Evolutionary conservation across 2,329 filamentous ascomycete species (phyloP).

Genomic region (Fusarium transvaalense): DNA sequence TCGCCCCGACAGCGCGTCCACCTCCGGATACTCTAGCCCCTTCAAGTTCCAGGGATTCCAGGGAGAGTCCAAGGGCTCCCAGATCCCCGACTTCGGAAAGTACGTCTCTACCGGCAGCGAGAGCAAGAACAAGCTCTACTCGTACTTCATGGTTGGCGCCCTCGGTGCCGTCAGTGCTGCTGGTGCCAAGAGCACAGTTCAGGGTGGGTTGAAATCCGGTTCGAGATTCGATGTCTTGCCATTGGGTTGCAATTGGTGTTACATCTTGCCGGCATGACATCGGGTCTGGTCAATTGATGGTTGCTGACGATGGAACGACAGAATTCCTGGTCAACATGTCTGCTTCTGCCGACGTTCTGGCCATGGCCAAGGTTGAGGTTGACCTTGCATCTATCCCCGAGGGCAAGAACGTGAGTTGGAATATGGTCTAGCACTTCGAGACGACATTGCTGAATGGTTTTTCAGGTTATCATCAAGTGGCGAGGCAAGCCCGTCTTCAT

Average conservation of each 20-base stretch:
- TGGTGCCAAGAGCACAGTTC: constrained; percentile 96
- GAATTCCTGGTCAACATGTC: constrained; percentile 99
- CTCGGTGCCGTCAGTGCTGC: constrained; percentile 93
- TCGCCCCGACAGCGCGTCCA: constrained; percentile 62
- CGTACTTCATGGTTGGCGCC: constrained; percentile 98
- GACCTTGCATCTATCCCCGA: constrained; percentile 93
- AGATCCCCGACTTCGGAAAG: constrained; percentile 90
- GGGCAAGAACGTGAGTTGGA: constrained; percentile 92
- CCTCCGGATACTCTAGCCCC: constrained; percentile 69
- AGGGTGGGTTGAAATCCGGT: constrained; percentile 76
- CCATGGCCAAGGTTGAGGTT: constrained; percentile 99
- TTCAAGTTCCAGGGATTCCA: constrained; percentile 78
- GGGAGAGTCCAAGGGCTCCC: constrained; percentile 68
- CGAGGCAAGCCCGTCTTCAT: constrained; percentile 99
- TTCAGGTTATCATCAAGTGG: constrained; percentile 98
- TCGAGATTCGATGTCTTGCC: constrained; percentile 37
- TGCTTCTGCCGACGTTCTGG: constrained; percentile 96
- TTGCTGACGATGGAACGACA: constrained; percentile 59
- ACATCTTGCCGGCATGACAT: constrained; percentile 16
- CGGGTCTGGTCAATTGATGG: constrained; percentile 43
- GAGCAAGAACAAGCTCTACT: constrained; percentile 85
- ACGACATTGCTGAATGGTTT: constrained; percentile 13
- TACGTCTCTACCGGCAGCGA: constrained; percentile 80
- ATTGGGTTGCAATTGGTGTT: constrained; percentile 50
- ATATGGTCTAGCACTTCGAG: constrained; percentile 7